These are phyloP conservation scores for Letharia columbiana DNA, from an alignment of 495 filamentous ascomycete genomes.

Conservation along the genomic window DNA sequence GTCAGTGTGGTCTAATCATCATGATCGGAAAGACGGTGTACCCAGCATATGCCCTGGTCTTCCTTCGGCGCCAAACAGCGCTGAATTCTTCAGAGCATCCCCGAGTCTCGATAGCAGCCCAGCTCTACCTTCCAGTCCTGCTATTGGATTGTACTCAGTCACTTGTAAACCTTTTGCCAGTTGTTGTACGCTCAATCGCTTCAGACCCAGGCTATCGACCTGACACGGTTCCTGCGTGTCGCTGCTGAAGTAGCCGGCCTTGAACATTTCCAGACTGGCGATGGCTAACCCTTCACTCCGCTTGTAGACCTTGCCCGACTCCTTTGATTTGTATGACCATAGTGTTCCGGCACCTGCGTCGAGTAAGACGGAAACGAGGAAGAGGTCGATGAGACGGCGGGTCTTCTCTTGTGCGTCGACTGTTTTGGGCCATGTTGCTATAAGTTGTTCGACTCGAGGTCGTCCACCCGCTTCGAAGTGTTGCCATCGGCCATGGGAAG, in stretches of 20 bases:
- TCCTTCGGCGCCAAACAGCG: slow-evolving; percentile 77
- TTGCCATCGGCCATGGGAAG: slow-evolving; percentile 63
- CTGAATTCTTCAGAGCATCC: slow-evolving; percentile 67
- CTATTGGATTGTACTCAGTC: slow-evolving; percentile 68
- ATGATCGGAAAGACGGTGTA: slow-evolving; percentile 35
- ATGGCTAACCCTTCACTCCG: slow-evolving; percentile 90
- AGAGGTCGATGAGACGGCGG: slow-evolving; percentile 57
- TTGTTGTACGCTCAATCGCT: slow-evolving; percentile 61
- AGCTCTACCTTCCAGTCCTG: slow-evolving; percentile 79
- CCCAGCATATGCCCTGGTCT: slow-evolving; percentile 93
- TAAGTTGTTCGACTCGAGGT: slow-evolving; percentile 57
- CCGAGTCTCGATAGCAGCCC: slow-evolving; percentile 69
- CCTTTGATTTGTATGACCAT: slow-evolving; percentile 80
- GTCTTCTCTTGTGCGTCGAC: slow-evolving; percentile 56
- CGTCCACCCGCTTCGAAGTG: slow-evolving; percentile 63
- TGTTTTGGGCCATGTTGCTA: slow-evolving; percentile 52
- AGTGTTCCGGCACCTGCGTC: slow-evolving; percentile 58
- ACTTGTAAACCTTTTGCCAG: slow-evolving; percentile 80
- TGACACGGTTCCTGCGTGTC: slow-evolving; percentile 71
- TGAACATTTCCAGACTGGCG: slow-evolving; percentile 97
- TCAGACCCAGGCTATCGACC: slow-evolving; percentile 77
- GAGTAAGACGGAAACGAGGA: slow-evolving; percentile 59
- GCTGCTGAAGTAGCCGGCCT: slow-evolving; percentile 84
- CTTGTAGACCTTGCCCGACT: slow-evolving; percentile 75
- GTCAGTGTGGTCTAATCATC: slow-evolving; percentile 16